A percentile compares a stretch with the other conserved stretches of the same genome.
Conservation (phyloP, 169 alveolate species). For the Cryptosporidium bovis region DNA sequence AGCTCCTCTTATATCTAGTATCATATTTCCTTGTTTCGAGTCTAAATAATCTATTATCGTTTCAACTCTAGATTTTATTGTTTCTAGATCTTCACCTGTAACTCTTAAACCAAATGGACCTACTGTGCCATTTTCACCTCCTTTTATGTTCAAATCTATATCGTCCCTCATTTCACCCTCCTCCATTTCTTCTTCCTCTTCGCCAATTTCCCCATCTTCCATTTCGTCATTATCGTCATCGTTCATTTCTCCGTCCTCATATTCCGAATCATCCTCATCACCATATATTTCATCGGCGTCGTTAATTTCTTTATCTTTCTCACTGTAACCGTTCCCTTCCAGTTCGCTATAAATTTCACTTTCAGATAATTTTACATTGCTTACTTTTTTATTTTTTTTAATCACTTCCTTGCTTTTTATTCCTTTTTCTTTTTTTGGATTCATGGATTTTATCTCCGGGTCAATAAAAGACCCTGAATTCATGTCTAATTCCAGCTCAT, state of each 20-base stretch:
- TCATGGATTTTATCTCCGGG: too few species aligned
- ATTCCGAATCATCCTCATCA: neutral
- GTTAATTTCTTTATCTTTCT: too few species aligned
- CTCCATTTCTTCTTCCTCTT: conserved; percentile 76
- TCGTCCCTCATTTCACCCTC: conserved; percentile 78
- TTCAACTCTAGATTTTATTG: conserved; percentile 80
- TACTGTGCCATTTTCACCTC: conserved; percentile 75
- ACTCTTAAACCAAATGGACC: conserved; percentile 83
- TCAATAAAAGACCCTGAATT: too few species aligned
- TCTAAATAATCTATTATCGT: conserved; percentile 80
- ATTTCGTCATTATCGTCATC: conserved; percentile 68
- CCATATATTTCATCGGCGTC: too few species aligned
- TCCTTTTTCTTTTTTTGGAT: too few species aligned
- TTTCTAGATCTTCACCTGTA: conserved; percentile 83
- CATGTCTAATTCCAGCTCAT: too few species aligned
- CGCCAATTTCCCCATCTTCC: conserved; percentile 75
- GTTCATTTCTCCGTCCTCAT: conserved; percentile 64
- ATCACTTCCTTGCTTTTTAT: too few species aligned
- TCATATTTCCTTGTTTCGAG: conserved; percentile 58
- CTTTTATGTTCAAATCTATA: conserved; percentile 73
- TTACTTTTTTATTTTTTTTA: too few species aligned
- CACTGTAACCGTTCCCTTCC: too few species aligned
- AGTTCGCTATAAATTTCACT: too few species aligned
- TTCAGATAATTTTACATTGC: too few species aligned
- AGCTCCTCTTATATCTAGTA: conserved; percentile 60